Conservation (phyloP, 139 green algal genomes). For the Desmodesmus armatus region DNA sequence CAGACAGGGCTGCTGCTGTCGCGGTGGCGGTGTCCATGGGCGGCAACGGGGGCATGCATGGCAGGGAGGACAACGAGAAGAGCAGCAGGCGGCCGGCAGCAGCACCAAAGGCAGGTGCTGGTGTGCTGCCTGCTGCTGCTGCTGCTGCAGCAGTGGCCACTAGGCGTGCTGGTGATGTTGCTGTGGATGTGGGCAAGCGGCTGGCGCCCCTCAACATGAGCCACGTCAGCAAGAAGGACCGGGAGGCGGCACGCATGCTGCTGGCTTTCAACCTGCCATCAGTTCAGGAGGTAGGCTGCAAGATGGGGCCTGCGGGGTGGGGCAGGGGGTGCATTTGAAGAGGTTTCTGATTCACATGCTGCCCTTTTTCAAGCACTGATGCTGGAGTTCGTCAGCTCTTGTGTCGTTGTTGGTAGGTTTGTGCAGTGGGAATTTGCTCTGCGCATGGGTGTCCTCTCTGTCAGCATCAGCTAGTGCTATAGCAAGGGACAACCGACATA, state of each 20-base stretch:
- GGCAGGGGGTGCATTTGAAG: no score
- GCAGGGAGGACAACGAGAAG: background rate
- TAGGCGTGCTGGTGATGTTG: background rate
- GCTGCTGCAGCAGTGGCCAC: background rate
- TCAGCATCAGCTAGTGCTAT: no score
- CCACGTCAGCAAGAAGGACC: slow-evolving; percentile 43
- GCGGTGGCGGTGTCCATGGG: no score
- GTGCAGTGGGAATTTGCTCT: slow-evolving; percentile 1
- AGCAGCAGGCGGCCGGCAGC: background rate
- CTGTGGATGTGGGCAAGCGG: background rate
- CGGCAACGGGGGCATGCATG: background rate
- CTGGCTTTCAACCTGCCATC: slow-evolving; percentile 19
- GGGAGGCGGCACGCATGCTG: slow-evolving; percentile 34
- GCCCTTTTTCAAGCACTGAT: background rate
- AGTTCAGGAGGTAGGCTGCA: slow-evolving; percentile 28
- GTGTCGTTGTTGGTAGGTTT: background rate
- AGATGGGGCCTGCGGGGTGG: no score
- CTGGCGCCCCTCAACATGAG: slow-evolving; percentile 37
- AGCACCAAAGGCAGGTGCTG: background rate
- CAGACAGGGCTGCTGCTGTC: background rate
- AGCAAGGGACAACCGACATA: no score
- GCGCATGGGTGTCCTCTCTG: background rate
- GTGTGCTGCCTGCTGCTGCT: slow-evolving; percentile 1
- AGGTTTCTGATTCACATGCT: background rate
- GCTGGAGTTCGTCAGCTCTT: background rate